Evolutionary conservation across 2,329 filamentous ascomycete species (phyloP), one percentile per base, ranked within the genome.

Genomic region (Exophiala oligosperma): DNA sequence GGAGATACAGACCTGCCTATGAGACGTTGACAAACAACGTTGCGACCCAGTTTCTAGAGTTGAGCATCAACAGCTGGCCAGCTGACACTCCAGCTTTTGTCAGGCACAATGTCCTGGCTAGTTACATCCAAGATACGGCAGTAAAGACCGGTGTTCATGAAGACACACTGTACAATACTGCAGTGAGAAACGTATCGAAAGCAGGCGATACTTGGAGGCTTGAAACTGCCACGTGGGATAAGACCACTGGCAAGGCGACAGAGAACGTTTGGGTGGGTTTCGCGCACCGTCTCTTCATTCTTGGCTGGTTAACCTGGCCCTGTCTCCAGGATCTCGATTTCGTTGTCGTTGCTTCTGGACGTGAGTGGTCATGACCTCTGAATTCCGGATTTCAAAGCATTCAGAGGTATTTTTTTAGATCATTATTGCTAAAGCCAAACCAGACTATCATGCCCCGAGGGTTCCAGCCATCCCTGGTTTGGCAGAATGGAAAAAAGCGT

Each of bases 101-200:
- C 2, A 79, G 74, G 1, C 86, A 89, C 58, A 65, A 72, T n/a
- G 76, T 80, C 0, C 72, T 89, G 6, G 79, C 79, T 29, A 72
- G 79, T 1, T 89, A 90, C 64, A 80, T 90, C 2, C 81, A 85
- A 59, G 77, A 80, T 14, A 80, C 84, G 0, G 80, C 85, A 0
- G 62, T 62, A 0, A 71, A 76, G 1, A 76, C 79, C 0, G 79
- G 79, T 0, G 79, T 87, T 0, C 69, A 83, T 1, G 69, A 74
- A 0, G 66, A 76, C 6, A 84, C 83, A 0, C 65, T 72, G 0
- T 87, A 83, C 64, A 74, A 84, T 46, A 88, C 85, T 0, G 73
- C 81, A 14, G 86, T 89, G 0, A 80, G 80, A 59, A 70, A 73
- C 2, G 63, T 81, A 0, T 58, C 65, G 1, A 88, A 87, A 66